These are phyloP conservation scores for Fusarium sp. DNA, from an alignment of 2,329 filamentous ascomycete genomes.

Conservation along the genomic window DNA sequence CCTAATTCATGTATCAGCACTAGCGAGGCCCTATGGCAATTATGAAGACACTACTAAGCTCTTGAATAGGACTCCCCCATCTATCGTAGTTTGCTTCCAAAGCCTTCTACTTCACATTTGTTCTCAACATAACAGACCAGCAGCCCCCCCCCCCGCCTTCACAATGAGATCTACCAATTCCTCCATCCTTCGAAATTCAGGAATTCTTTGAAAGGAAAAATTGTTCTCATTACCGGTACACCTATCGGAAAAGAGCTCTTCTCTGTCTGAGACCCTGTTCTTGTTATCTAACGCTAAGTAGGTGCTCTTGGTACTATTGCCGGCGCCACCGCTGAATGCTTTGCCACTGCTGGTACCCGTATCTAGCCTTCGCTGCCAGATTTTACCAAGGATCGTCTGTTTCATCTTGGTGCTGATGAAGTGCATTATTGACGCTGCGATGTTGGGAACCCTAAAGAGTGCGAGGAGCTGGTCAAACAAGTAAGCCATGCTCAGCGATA, in stretches of 20 bases:
- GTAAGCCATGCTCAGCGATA: rapidly evolving
- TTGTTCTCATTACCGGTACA: not conserved
- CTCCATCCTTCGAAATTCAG: not conserved
- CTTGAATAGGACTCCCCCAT: not conserved
- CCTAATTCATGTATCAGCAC: not conserved
- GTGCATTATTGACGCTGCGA: not conserved
- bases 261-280: not conserved
- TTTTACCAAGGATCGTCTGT: not conserved
- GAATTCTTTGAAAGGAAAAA: not conserved
- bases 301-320: not conserved
- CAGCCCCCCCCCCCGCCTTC: not conserved
- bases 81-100: too few relatives aligned
- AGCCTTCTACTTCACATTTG: not conserved
- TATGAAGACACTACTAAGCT: not conserved
- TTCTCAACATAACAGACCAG: not conserved
- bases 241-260: rapidly evolving
- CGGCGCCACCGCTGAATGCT: not conserved
- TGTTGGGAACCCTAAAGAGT: not conserved
- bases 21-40: rapidly evolving
- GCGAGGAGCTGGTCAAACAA: not conserved
- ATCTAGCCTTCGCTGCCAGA: not conserved
- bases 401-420: not conserved
- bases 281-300: not conserved
- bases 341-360: not conserved
- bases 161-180: not conserved